Conservation (phyloP, 2,329 filamentous ascomycete genomes). For the Sporothrix curviconia region DNA sequence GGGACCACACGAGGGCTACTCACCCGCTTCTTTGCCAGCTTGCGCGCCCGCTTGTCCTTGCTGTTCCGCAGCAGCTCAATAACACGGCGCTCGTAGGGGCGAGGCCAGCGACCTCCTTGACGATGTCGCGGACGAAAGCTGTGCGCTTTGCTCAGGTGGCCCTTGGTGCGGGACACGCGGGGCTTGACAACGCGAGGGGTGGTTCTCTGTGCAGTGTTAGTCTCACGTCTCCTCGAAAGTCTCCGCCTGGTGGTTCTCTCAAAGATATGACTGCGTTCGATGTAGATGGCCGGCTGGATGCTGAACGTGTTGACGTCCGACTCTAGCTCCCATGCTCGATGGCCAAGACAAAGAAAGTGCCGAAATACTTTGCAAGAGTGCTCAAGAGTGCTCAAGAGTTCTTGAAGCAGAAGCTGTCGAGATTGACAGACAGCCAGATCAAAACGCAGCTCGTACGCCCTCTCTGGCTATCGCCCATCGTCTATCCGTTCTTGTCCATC, state of each 20-base stretch:
- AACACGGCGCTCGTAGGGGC: conserved; percentile 95
- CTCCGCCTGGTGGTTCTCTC: not conserved
- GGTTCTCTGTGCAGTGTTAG: conserved; percentile 56
- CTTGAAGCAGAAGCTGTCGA: not conserved
- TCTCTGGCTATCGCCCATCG: not conserved
- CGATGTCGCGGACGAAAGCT: conserved; percentile 91
- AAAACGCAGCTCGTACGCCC: not conserved
- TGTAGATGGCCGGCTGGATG: too few species aligned
- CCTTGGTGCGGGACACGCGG: conserved; percentile 81
- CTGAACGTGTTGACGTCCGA: too few species aligned
- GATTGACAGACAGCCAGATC: too few species aligned
- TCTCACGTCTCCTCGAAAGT: not conserved
- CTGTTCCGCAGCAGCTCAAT: conserved; percentile 98
- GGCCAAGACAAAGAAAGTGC: too few species aligned
- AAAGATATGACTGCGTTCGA: too few species aligned
- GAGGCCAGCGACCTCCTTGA: conserved; percentile 95
- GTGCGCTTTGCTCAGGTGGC: conserved; percentile 95
- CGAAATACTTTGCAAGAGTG: too few species aligned
- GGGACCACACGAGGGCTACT: conserved; percentile 38
- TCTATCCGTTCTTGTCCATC: too few species aligned
- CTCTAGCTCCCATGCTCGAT: too few species aligned
- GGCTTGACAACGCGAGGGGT: conserved; percentile 71
- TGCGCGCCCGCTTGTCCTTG: conserved; percentile 98
- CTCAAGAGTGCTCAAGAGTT: not conserved
- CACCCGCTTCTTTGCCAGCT: conserved; percentile 99